Percentiles rank a stretch among this genome's conserved stretches.
These are phyloP conservation scores for Poa pratensis DNA, from an alignment of 176 grass and related monocot genomes.

Conservation along the genomic window DNA sequence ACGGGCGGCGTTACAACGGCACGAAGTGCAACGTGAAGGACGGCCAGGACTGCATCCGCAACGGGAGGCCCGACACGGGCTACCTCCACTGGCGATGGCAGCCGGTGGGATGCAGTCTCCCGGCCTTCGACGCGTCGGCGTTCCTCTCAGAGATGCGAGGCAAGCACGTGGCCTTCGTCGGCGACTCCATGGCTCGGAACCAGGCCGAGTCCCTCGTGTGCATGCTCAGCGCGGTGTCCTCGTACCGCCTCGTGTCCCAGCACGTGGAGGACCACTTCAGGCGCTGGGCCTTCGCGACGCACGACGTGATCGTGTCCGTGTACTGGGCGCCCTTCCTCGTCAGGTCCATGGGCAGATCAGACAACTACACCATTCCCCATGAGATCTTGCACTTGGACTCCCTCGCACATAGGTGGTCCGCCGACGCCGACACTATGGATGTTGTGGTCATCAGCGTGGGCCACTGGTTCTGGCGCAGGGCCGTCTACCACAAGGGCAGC, in stretches of 20 bases:
- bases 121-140: conserved; percentile 40
- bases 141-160: conserved; percentile 56
- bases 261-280: not conserved
- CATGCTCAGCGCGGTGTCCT: conserved; percentile 43
- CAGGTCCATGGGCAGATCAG: conserved; percentile 23
- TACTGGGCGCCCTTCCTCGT: conserved; percentile 65
- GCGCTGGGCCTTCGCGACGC: conserved; percentile 37
- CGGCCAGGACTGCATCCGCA: not conserved
- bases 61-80: not conserved
- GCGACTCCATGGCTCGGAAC: conserved; percentile 75
- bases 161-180: conserved; percentile 64
- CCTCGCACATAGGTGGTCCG: conserved; percentile 40
- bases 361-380: conserved; percentile 34
- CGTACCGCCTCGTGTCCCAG: conserved; percentile 27
- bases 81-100: conserved; percentile 69
- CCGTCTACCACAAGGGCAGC: conserved; percentile 56
- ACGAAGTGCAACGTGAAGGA: not conserved
- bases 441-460: conserved; percentile 45
- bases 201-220: conserved; percentile 70
- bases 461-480: conserved; percentile 58
- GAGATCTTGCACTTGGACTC: conserved; percentile 42
- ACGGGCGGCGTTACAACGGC: not conserved
- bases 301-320: conserved; percentile 42
- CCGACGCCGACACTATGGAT: conserved; percentile 51
- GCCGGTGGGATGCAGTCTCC: conserved; percentile 51